A percentile compares a stretch with the other conserved stretches of the same genome.
Evolutionary conservation across 2,329 filamentous ascomycete genomes (phyloP).

Genomic region (Claviceps pazoutovae): DNA sequence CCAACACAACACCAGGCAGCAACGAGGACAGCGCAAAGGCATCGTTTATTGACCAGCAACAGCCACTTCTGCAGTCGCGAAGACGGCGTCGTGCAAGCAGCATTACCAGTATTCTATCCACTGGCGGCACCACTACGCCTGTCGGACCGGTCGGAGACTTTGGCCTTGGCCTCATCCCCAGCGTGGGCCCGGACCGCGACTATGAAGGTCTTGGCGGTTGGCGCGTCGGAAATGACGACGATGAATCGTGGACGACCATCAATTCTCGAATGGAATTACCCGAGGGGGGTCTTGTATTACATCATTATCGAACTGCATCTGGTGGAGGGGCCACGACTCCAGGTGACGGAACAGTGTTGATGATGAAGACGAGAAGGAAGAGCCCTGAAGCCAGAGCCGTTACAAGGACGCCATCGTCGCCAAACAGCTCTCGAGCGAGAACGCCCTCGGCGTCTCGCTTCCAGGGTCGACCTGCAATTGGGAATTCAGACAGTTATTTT

Average conservation of each 20-base stretch:
- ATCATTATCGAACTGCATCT: slow-evolving; percentile 30
- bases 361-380: slow-evolving; percentile 27
- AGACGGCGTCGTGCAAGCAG: slow-evolving; percentile 23
- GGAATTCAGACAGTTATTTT: slow-evolving; percentile 28
- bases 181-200: slow-evolving; percentile 38
- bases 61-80: slow-evolving; percentile 9
- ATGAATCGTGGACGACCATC: slow-evolving; percentile 36
- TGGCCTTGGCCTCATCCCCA: slow-evolving; percentile 28
- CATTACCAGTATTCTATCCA: slow-evolving; percentile 16
- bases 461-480: slow-evolving; percentile 13
- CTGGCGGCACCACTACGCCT: slow-evolving; percentile 19
- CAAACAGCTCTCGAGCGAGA: slow-evolving; percentile 34
- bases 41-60: slow-evolving; percentile 7
- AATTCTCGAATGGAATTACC: slow-evolving; percentile 38
- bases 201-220: slow-evolving; percentile 48
- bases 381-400: slow-evolving; percentile 19
- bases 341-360: slow-evolving; percentile 26
- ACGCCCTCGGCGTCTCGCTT: slow-evolving; percentile 30
- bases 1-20: slow-evolving; percentile 10
- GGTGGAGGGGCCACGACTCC: slow-evolving; percentile 23
- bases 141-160: slow-evolving; percentile 22
- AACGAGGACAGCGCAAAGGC: slow-evolving; percentile 8
- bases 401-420: slow-evolving; percentile 16
- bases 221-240: slow-evolving; percentile 32
- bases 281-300: slow-evolving; percentile 24